phyloP scores from a whole-genome alignment of 495 filamentous ascomycete genomes.

The Xylaria nigripes region DNA sequence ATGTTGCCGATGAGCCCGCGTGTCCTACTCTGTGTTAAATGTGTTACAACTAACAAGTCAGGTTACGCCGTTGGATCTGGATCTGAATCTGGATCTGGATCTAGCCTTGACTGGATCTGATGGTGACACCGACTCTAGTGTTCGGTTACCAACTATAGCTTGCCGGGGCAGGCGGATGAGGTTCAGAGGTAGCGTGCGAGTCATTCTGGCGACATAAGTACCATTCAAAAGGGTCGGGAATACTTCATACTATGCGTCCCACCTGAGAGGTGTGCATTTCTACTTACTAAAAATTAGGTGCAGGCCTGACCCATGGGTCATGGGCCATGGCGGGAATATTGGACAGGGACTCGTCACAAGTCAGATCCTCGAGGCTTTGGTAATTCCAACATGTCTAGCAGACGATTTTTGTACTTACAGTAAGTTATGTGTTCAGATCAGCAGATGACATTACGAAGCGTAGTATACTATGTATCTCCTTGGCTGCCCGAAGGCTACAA shows the following conservation, averaged over 20 bases:
- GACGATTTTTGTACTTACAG: too few species aligned
- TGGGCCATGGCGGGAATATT: neutral
- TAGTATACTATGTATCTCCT: too few species aligned
- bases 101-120: neutral
- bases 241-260: too few species aligned
- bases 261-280: too few species aligned
- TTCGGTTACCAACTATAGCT: neutral
- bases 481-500: too few species aligned
- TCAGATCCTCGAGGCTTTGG: neutral
- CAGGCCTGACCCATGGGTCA: neutral
- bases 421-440: too few species aligned
- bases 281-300: too few species aligned
- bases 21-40: conserved; percentile 18
- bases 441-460: too few species aligned
- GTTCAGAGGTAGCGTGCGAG: conserved; percentile 21
- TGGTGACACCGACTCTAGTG: neutral
- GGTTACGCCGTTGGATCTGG: neutral
- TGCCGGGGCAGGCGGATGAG: conserved; percentile 30
- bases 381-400: too few species aligned
- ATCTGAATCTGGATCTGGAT: neutral
- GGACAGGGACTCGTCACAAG: neutral
- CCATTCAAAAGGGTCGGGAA: too few species aligned
- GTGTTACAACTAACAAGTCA: neutral
- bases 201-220: conserved; percentile 27
- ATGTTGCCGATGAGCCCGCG: conserved; percentile 31